phyloP scores from a whole-genome alignment of 2,329 filamentous ascomycete genomes.

The Lachnellula subtilissima region DNA sequence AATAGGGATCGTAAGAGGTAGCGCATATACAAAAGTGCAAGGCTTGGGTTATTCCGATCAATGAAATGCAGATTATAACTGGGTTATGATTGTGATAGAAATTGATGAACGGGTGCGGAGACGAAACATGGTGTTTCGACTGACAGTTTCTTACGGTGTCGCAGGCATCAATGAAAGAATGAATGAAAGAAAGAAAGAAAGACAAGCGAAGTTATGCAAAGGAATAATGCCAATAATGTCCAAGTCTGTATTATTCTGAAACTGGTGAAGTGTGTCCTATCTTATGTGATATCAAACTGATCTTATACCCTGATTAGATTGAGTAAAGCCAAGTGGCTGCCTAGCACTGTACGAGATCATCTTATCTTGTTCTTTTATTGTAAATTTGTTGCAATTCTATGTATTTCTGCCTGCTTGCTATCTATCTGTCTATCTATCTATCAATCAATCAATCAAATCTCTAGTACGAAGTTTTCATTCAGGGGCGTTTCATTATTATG shows the following conservation, averaged over 20 bases:
- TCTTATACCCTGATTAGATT: neutral
- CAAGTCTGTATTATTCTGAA: neutral
- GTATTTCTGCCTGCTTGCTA: too few relatives aligned
- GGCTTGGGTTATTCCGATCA: conserved; percentile 1
- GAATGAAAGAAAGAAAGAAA: too few relatives aligned
- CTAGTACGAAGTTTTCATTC: too few relatives aligned
- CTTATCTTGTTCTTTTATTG: neutral
- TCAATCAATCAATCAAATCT: too few relatives aligned
- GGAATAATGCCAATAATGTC: conserved; percentile 11
- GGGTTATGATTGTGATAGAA: conserved; percentile 8
- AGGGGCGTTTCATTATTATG: too few relatives aligned
- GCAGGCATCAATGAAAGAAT: too few relatives aligned
- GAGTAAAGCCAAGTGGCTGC: neutral
- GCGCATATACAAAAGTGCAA: conserved; percentile 1
- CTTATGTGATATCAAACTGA: neutral
- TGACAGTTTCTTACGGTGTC: too few relatives aligned
- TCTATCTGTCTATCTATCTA: too few relatives aligned
- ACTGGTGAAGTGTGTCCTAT: neutral
- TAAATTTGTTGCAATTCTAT: too few relatives aligned
- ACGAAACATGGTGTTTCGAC: neutral
- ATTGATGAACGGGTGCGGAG: conserved; percentile 16
- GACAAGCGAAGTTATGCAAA: neutral
- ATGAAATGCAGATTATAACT: conserved; percentile 6
- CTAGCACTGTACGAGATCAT: neutral
- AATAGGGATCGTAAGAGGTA: conserved; percentile 25